phyloP scores from a whole-genome alignment of 192 early-diverging fungal genomes.

The Coemansia sp. region DNA sequence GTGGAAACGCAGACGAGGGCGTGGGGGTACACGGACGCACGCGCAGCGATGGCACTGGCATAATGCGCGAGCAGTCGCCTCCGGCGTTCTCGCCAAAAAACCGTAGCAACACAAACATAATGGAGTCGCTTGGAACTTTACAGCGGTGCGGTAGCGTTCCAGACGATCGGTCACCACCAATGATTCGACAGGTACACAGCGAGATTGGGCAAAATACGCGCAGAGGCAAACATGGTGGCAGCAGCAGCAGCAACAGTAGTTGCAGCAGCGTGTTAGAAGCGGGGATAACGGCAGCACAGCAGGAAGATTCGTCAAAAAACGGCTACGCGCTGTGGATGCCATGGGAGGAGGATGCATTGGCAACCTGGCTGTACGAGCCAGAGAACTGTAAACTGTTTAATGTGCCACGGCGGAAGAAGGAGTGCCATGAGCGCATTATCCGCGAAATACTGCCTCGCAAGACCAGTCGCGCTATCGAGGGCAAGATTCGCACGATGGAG shows the following conservation, averaged over 20 bases:
- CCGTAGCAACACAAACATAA: not conserved
- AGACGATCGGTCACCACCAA: not conserved
- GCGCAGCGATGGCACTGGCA: not conserved
- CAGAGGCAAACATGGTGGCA: not conserved
- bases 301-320: conserved; percentile 23
- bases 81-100: not conserved
- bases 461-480: conserved; percentile 52
- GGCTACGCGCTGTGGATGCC: conserved; percentile 47
- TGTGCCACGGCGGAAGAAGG: conserved; percentile 51
- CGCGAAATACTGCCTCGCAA: conserved; percentile 45
- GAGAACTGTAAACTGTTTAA: conserved; percentile 50
- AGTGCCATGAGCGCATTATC: conserved; percentile 53
- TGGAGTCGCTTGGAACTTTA: not conserved
- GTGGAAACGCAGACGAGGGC: not conserved
- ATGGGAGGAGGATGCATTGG: conserved; percentile 46
- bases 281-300: conserved; percentile 5
- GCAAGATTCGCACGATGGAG: conserved; percentile 53
- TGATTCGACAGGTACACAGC: not conserved
- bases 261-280: not conserved
- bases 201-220: not conserved
- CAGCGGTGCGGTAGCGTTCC: not conserved
- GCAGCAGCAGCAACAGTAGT: conserved; percentile 2
- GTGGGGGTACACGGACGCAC: not conserved
- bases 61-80: not conserved
- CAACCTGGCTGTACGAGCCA: conserved; percentile 51